Evolutionary conservation across 108 stramenopile species (phyloP).

Genomic region (Skeletonema grethae): DNA sequence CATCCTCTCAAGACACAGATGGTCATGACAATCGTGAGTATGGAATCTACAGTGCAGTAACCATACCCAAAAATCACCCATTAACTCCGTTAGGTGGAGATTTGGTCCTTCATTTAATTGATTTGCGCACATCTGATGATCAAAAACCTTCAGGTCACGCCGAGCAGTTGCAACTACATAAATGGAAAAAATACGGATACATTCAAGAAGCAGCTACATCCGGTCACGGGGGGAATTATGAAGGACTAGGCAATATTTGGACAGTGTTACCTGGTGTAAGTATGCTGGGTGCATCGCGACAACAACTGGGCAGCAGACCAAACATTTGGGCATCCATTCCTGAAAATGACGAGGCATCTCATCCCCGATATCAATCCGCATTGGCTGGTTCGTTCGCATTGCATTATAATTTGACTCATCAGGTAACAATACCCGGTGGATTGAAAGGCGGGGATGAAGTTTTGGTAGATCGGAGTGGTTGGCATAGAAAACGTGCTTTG

Average conservation of each 20-base stretch:
- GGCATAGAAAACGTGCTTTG: slow-evolving; percentile 14
- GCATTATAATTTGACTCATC: slow-evolving; percentile 38
- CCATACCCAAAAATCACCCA: not conserved
- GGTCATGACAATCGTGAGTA: not conserved
- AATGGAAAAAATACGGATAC: slow-evolving; percentile 21
- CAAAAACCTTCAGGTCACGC: not conserved
- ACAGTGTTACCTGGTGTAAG: slow-evolving; percentile 27
- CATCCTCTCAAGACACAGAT: not conserved
- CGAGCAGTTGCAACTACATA: not conserved
- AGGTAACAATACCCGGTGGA: slow-evolving; percentile 1
- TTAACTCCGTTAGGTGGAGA: slow-evolving; percentile 24
- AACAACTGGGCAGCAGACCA: slow-evolving; percentile 5
- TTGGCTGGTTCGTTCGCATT: slow-evolving; percentile 37
- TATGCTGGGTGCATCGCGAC: slow-evolving; percentile 19
- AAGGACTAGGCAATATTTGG: slow-evolving; percentile 20
- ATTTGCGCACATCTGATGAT: slow-evolving; percentile 10
- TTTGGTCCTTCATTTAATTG: slow-evolving; percentile 27
- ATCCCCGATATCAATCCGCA: slow-evolving; percentile 20
- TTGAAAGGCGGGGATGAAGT: slow-evolving; percentile 20
- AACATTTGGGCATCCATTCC: slow-evolving; percentile 37
- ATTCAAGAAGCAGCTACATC: slow-evolving; percentile 19
- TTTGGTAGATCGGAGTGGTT: slow-evolving; percentile 31
- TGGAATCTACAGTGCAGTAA: not conserved
- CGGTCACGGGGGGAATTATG: slow-evolving; percentile 39
- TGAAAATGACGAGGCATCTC: slow-evolving; percentile 28